Evolutionary conservation across 2,329 filamentous ascomycete genomes (phyloP), one percentile per base, ranked within the genome.

Genomic region (Emergomyces orientalis): DNA sequence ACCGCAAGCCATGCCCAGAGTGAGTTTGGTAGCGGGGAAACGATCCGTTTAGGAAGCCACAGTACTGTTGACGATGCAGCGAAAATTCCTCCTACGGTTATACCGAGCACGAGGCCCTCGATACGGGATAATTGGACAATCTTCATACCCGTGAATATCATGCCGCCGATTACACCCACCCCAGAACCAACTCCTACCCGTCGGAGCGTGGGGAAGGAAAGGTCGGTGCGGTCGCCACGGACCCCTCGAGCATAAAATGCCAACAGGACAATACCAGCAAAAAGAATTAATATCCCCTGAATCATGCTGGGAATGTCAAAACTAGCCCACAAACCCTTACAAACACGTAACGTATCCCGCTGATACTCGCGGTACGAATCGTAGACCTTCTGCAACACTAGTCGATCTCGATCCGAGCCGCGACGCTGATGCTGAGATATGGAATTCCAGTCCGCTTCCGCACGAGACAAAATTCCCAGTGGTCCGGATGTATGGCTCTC

Each of bases 301-400:
- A 88, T 71, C 91, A 99, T 99, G 72, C 88, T 89, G 1, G 85
- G 82, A 25, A 96, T 81, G 73, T 99, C 91, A 69, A 99, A 99
- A 43, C 89, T 86, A 27, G 94, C 91, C 94, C 94, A 99, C 19
- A 97, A 79, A 47, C 82, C 83, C 72, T 91, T 89, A 78, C 90
- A 97, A 14, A 93, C 82, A 34, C 81, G 81, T 54, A 99, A 80
- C 0, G 89, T 96, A 71, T 90, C 85, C 37, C 80, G 80, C 73
- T 97, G 91, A 72, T 96, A 97, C 13, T 81, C 79, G 19, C 82
- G 78, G 70, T 90, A 93, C 0, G 86, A 83, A 2, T 81, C 69
- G 65, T 82, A 84, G 25, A 78, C 75, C 1, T 74, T 68, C 62
- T 76, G 74, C 67, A 78, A 76, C 3, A 76, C 70, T 41, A 74